A percentile compares a stretch with the other conserved stretches of the same genome.
phyloP scores from a whole-genome alignment of 164 flowering plant species.

The Paratinospora sagittata region DNA sequence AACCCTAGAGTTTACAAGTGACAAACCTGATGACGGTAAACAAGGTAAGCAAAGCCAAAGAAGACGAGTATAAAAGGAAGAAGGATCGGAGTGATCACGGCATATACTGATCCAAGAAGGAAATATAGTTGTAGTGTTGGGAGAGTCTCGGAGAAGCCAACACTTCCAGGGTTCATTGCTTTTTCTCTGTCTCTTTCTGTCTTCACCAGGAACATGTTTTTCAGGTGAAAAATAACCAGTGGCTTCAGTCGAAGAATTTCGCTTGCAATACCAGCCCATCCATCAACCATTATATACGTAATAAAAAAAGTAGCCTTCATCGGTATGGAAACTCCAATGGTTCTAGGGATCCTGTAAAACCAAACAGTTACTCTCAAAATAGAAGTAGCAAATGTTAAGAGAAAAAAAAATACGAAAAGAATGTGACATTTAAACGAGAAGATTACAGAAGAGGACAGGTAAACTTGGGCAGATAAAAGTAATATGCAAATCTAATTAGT shows the following conservation, averaged over 20 bases:
- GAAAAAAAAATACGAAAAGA: background rate
- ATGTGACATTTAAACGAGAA: background rate
- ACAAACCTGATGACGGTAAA: conserved; percentile 95
- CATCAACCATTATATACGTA: conserved; percentile 95
- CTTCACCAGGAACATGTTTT: conserved; percentile 85
- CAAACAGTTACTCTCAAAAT: background rate
- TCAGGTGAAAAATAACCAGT: conserved; percentile 74
- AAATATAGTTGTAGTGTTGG: conserved; percentile 91
- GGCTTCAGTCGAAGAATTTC: conserved; percentile 88
- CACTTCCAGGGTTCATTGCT: conserved; percentile 88
- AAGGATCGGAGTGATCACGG: conserved; percentile 88
- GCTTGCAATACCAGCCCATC: conserved; percentile 96
- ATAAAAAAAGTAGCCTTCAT: conserved; percentile 98
- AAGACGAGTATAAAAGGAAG: conserved; percentile 90
- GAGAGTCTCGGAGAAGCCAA: conserved; percentile 61
- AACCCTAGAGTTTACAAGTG: background rate
- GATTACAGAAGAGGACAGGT: background rate
- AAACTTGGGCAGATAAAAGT: too few species aligned
- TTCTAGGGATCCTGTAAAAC: conserved; percentile 80
- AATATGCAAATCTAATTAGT: too few species aligned
- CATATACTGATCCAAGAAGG: conserved; percentile 83
- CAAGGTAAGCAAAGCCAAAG: conserved; percentile 87
- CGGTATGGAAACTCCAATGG: conserved; percentile 92
- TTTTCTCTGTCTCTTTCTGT: conserved; percentile 81
- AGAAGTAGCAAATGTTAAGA: background rate